Base-by-base conservation (phyloP, 2,329 filamentous ascomycete species). In the Pestalotiopsis sp. region DNA sequence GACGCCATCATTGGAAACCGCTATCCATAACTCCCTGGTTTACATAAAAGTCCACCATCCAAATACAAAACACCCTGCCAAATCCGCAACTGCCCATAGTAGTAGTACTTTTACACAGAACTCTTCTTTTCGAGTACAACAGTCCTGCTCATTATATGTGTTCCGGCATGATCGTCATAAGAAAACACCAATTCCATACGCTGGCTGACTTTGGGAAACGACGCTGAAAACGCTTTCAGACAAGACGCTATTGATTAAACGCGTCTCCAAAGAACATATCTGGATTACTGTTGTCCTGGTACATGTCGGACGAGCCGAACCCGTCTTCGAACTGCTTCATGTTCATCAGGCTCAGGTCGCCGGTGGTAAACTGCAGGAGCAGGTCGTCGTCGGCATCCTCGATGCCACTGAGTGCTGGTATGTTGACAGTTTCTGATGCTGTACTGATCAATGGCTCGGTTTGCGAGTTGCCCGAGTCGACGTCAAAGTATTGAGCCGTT, bases 291-390 rank as follows among this genome's bases (percentile, higher is more conserved):
- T 80, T 45, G n/a, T 64, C 61, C n/a, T n/a, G 82, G 72, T 88
- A 87, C 84, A 89, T 85, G 76, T 80, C 80, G 39, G 85, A 83
- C 4, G 79, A 73, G 67, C 80, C 81, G 66, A 84, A 86, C 58
- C 85, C 84, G 58, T 88, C 86, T 66, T 87, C 86, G 72, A 86
- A 87, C 77, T 87, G 87, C 77, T 71, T 81, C 74, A 86, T 81
- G 79, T 86, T 82, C 65, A 86, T 77, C 81, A 86, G 81, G 75
- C 78, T 82, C 38, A 83, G 75, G 49, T 86, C 84, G 52, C 75
- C 72, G 67, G 80, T 76, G 23, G 80, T 81, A 69, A 85, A 87
- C 72, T 83, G 81, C 67, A 84, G 75, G 39, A 84, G 77, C 73
- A 86, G 78, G 64, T 86, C 84, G 52, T 86, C 83, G 31, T 85